These are phyloP conservation scores for Fragosphaeria purpurea DNA, from an alignment of 2,329 filamentous ascomycete genomes.

Conservation along the genomic window DNA sequence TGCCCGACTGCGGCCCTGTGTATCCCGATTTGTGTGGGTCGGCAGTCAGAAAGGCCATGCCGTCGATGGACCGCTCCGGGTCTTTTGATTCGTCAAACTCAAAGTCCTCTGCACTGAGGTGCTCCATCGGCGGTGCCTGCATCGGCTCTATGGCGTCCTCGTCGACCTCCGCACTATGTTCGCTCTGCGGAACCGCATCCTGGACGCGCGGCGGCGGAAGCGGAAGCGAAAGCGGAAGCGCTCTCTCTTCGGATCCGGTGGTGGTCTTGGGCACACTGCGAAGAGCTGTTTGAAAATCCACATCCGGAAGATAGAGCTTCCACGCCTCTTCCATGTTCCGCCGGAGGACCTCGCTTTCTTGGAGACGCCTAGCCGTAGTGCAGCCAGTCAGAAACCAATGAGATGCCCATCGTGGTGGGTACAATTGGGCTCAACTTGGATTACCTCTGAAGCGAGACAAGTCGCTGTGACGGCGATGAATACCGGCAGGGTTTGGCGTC, in stretches of 20 bases:
- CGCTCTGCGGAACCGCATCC: background rate
- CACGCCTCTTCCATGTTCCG: background rate
- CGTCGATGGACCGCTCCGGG: background rate
- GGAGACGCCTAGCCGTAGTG: background rate
- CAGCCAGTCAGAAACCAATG: no score
- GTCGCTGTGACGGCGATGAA: background rate
- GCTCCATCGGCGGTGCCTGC: background rate
- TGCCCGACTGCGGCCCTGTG: conserved; percentile 3
- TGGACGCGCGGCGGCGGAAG: no score
- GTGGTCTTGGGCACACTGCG: no score
- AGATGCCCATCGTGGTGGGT: no score
- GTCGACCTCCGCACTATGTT: background rate
- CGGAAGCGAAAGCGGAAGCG: no score
- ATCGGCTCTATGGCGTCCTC: background rate
- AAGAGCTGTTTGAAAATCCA: background rate
- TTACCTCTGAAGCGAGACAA: conserved; percentile 1
- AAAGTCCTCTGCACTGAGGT: conserved; percentile 1
- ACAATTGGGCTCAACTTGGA: background rate
- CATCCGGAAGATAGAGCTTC: background rate
- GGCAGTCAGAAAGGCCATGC: conserved; percentile 2
- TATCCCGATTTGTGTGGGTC: background rate
- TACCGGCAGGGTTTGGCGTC: background rate
- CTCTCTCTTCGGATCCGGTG: no score
- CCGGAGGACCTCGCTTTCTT: background rate
- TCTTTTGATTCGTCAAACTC: conserved; percentile 3